These are phyloP conservation scores for Chlorella sorokiniana DNA, from an alignment of 139 green algal genomes.

Conservation along the genomic window DNA sequence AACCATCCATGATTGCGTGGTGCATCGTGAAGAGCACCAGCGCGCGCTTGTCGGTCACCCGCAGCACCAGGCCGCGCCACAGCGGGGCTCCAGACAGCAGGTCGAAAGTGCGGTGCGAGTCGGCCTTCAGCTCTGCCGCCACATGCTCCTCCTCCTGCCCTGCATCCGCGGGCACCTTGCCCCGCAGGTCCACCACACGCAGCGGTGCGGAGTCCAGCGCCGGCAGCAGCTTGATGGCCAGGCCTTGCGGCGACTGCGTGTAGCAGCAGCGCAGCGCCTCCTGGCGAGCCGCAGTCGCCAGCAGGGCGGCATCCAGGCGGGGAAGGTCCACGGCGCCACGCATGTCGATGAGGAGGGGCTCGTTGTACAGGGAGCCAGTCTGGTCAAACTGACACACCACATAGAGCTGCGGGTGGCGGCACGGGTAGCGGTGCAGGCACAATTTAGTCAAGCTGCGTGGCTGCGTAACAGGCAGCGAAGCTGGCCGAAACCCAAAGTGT, in stretches of 20 bases:
- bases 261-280: not conserved
- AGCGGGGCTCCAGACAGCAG: not conserved
- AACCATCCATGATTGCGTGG: not conserved
- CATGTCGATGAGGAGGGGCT: not conserved
- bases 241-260: not conserved
- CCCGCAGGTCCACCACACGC: not conserved
- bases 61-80: not conserved
- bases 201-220: not conserved
- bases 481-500: no score
- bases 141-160: not conserved
- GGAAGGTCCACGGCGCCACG: not conserved
- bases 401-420: not conserved
- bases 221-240: not conserved
- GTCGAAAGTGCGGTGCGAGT: not conserved
- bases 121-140: not conserved
- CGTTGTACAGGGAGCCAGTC: not conserved
- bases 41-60: not conserved
- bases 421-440: not conserved
- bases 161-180: not conserved
- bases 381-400: not conserved
- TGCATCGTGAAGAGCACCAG: not conserved
- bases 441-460: no score
- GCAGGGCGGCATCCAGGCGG: not conserved
- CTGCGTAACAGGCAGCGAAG: no score
- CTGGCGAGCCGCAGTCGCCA: not conserved